A percentile compares a stretch with the other conserved stretches of the same genome.
Evolutionary conservation across 2,329 filamentous ascomycete genomes (phyloP).

Genomic region (Geoglossum cookeanum): DNA sequence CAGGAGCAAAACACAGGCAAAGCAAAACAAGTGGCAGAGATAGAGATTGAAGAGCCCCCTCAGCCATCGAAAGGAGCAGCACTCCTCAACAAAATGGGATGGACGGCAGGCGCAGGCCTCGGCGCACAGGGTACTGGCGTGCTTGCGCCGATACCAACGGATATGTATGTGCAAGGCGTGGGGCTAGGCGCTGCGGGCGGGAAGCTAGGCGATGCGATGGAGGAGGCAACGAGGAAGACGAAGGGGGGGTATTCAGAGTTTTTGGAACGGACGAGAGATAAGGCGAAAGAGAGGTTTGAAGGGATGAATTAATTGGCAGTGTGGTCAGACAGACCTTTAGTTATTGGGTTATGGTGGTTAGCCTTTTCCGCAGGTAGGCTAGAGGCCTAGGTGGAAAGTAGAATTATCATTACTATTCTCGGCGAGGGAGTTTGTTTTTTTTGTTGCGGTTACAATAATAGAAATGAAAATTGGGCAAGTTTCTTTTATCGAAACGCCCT

Average conservation of each 20-base stretch:
- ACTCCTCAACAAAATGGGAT: constrained; percentile 31
- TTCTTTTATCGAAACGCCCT: too few species aligned
- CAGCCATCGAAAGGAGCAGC: constrained; percentile 29
- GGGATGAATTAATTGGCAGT: constrained; percentile 7
- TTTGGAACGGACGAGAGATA: constrained; percentile 26
- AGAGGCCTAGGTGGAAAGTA: too few species aligned
- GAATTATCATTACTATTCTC: too few species aligned
- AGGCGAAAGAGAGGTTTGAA: constrained; percentile 28
- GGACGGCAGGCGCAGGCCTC: constrained; percentile 27
- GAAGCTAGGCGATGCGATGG: constrained; percentile 28
- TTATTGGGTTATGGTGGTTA: too few species aligned
- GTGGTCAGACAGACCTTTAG: too few species aligned
- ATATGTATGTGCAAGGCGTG: constrained; percentile 30
- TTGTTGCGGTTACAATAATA: too few species aligned
- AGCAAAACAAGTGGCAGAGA: constrained; percentile 5
- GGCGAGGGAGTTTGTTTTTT: too few species aligned
- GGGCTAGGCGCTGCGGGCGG: constrained; percentile 29
- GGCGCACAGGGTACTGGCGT: constrained; percentile 29
- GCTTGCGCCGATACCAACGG: constrained; percentile 26
- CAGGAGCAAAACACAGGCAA: constrained; percentile 14
- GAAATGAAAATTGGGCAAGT: too few species aligned
- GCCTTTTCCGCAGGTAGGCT: too few species aligned
- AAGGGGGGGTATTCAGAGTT: constrained; percentile 28
- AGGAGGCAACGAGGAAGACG: constrained; percentile 29
- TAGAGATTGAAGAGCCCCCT: constrained; percentile 13